Evolutionary conservation across 805 yeast species (phyloP), one percentile per base, ranked within the genome.

Genomic region (Alloascoidea hylecoeti): DNA sequence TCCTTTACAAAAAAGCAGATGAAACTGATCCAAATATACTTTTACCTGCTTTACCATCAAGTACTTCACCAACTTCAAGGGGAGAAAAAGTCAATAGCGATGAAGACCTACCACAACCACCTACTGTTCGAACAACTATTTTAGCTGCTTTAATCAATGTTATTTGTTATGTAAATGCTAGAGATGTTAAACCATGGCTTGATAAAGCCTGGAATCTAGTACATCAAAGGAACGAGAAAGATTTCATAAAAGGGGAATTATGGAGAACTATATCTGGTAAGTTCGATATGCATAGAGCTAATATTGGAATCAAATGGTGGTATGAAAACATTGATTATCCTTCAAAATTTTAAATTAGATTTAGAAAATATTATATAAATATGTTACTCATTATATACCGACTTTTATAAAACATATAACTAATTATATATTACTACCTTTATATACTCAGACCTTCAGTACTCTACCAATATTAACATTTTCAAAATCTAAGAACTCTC

Each of bases 291-390:
- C 73, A 72, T 45, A 61, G 78, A 45, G 68, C 73, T 4, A 68
- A 66, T 35, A 38, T 70, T 33, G 80, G 72, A 1, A 63, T 70
- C 38, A 55, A 55, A 17, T 75, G 81, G 81, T 75, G 82, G 81
- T 75, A 74, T 49, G 64, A 63, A 32, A 32, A 9, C 6, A n/a
- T 32, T 32, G 13, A 23, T 9, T 9, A 9, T 9, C 30, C 13
- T 9, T n/a, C 30, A 9, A 23, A 23, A n/a, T 23, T 23, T 9
- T 23, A 23, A n/a, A 23, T n/a, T n/a, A n/a, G n/a, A n/a, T n/a
- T n/a, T n/a, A n/a, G n/a, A n/a, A n/a, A n/a, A n/a, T n/a, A n/a
- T n/a, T n/a, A n/a, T n/a, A n/a, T n/a, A n/a, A n/a, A n/a, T n/a
- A n/a, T n/a, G n/a, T n/a, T n/a, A n/a, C n/a, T n/a, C n/a, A n/a